Base-by-base conservation (phyloP, 805 yeast species). In the Wickerhamiella bombiphila region DNA sequence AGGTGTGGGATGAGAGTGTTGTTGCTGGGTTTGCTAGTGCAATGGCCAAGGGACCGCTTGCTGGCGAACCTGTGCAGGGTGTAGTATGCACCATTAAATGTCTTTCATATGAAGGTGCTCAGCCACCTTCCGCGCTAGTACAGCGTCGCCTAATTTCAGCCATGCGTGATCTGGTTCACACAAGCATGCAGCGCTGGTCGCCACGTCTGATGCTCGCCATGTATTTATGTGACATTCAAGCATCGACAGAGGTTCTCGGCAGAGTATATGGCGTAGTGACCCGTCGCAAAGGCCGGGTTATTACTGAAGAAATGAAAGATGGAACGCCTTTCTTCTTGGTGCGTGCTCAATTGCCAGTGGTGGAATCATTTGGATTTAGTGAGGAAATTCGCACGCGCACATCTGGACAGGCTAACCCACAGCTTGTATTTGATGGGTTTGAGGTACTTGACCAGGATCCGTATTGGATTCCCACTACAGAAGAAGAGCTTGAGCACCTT, bases 391-490 rank as follows among this genome's bases (percentile, higher is more conserved):
- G 97, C 40, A 91, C 83, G 59, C 72, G 72, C 47, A 88, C 98
- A 0, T 81, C 94, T 1, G 99, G 99, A 41, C 94, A 95, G 2
- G 98, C 98, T 2, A 79, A 81, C 50, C 98, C 99, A 0, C 98
- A 91, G 57, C 65, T 91, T 37, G 81, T 86, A 7, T 91, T 88
- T 52, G 70, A 80, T 21, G 97, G 97, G 1, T 91, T 71, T 55
- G 91, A 85, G 51, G 63, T 76, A 45, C 71, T 88, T 36, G 93
- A 85, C 46, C 71, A 79, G 47, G 97, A 91, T 64, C 99, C 99
- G 32, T 91, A 80, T 66, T 91, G 99, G 99, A 94, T 91, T 13
- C 99, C 99, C 11, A 81, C 91, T 2, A 91, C 98, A 0, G 96
- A 82, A 50, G 96, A 85, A 56, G 98, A 91, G 56, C 59, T 91